A percentile compares a stretch with the other conserved stretches of the same genome.
Conservation (phyloP, 192 early-diverging fungal species). For the Dissophora globulifera region DNA sequence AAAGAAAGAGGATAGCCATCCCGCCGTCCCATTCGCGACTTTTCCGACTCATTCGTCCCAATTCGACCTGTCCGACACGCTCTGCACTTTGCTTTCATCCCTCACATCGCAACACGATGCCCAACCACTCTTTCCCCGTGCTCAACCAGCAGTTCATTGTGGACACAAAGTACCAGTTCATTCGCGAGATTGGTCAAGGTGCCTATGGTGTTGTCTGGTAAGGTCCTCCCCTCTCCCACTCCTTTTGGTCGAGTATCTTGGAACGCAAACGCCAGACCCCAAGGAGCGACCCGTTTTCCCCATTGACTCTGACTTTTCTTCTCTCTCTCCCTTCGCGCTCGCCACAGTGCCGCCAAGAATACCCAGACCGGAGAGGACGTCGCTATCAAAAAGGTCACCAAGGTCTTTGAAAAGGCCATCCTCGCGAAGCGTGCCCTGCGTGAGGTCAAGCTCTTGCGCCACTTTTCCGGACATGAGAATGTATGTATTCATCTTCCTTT, state of each 20-base stretch:
- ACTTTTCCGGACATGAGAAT: constrained; percentile 97
- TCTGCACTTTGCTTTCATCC: not conserved
- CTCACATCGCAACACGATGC: constrained; percentile 33
- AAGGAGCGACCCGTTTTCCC: too few relatives aligned
- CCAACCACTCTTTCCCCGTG: constrained; percentile 56
- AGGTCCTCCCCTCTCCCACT: constrained; percentile 7
- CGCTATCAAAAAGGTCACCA: constrained; percentile 86
- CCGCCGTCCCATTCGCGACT: too few relatives aligned
- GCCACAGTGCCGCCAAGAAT: constrained; percentile 90
- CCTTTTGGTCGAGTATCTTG: too few relatives aligned
- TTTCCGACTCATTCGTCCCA: not conserved
- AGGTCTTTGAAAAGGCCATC: constrained; percentile 89
- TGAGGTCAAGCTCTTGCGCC: constrained; percentile 93
- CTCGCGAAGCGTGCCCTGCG: constrained; percentile 92
- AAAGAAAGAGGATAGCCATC: too few relatives aligned
- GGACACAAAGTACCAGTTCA: constrained; percentile 72
- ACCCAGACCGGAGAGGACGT: constrained; percentile 84
- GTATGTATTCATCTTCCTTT: constrained; percentile 32
- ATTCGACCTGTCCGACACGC: not conserved
- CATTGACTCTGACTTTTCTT: too few relatives aligned
- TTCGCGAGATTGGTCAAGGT: constrained; percentile 88
- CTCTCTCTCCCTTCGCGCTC: not conserved
- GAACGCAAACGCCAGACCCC: too few relatives aligned
- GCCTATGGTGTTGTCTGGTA: constrained; percentile 95
- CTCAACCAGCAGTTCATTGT: constrained; percentile 62